phyloP scores from a whole-genome alignment of 257 asterid species.

The Paulownia fortunei region DNA sequence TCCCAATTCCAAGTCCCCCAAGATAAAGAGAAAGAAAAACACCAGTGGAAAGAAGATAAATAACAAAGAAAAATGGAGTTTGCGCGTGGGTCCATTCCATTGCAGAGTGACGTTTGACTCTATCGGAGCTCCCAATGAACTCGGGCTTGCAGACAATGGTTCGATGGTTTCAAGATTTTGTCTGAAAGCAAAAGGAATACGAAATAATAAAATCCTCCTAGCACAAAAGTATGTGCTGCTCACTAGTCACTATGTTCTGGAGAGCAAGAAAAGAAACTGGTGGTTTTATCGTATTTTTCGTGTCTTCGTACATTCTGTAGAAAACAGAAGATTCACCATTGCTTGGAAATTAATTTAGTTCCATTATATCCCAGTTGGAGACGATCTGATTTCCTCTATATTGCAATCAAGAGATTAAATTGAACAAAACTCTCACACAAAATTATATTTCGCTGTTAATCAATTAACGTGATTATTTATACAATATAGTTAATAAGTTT shows the following conservation, averaged over 20 bases:
- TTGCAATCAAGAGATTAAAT: too few species aligned
- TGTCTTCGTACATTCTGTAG: neutral
- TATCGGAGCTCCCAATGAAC: conserved; percentile 51
- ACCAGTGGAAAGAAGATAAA: conserved; percentile 1
- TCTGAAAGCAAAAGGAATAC: conserved; percentile 22
- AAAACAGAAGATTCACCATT: neutral
- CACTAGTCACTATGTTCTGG: neutral
- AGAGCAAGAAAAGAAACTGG: neutral
- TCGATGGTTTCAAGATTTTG: conserved; percentile 45
- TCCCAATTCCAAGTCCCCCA: neutral
- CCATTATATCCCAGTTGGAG: too few species aligned
- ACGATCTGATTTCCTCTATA: too few species aligned
- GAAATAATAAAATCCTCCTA: neutral
- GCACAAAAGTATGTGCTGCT: neutral
- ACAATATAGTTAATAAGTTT: too few species aligned
- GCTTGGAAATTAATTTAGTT: too few species aligned
- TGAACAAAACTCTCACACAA: too few species aligned
- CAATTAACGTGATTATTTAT: too few species aligned
- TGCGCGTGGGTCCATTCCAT: conserved; percentile 56
- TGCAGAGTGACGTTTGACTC: conserved; percentile 17
- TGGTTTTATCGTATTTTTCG: neutral
- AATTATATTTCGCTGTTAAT: too few species aligned
- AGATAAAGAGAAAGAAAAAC: neutral
- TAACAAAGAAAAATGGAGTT: conserved; percentile 26
- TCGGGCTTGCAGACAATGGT: conserved; percentile 32